Evolutionary conservation across 345 rosid genomes (phyloP), one percentile per base, ranked within the genome.

Genomic region (Melaleuca quinquenervia): DNA sequence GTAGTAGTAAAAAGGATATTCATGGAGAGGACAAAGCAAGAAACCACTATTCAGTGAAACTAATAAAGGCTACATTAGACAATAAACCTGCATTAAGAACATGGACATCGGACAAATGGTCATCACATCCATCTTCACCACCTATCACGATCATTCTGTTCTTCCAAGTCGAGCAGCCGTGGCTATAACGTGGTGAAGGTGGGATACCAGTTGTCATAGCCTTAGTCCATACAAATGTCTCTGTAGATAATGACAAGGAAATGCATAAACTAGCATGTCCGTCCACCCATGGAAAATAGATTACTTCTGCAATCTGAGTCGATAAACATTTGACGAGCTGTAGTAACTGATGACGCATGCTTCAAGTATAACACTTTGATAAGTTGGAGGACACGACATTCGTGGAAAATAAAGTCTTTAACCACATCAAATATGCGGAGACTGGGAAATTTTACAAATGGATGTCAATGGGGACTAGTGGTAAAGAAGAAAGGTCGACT

Each of bases 181-280:
- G 99, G 90, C 98, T 94, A 91, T 96, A 98, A 27, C 99, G 94
- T 6, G 94, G 94, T 86, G 99, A 94, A 82, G 99, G 99, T 84
- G 95, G 96, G 83, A 82, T 89, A 82, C 99, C 98, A 36, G 94
- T 89, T 86, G 96, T 94, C 85, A 85, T 84, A 88, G 95, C 96
- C 58, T 86, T 88, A 86, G 94, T 94, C 99, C 99, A 97, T 52
- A 97, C 95, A 89, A 91, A 97, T 60, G 98, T 96, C 90, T 97
- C 99, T 97, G 89, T 90, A 92, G 83, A 82, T 84, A 14, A 62
- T 84, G 48, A 82, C 32, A 32, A 55, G 55, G 60, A 44, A 83
- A 64, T 83, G 83, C 48, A 86, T 29, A 32, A 13, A 55, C 84
- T 55, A 83, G 82, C 49, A 58, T 29, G 32, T 50, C 50, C 52